Evolutionary conservation across 1,284 basidiomycete species (phyloP), one percentile per base, ranked within the genome.

Genomic region (Cryptococcus deneoformans): DNA sequence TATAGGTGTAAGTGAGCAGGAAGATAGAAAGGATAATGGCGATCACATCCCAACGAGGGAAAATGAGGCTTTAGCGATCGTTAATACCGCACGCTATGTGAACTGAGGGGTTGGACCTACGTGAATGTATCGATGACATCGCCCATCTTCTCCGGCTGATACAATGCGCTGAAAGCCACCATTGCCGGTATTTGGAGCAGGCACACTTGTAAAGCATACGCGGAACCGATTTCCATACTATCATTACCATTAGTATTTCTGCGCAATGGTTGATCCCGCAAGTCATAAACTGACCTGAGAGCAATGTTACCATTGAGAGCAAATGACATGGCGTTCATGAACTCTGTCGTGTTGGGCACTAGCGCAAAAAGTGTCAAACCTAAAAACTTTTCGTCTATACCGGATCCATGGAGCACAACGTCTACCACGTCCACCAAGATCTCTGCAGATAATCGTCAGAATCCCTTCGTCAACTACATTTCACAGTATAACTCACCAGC

Each of bases 291-390:
- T 50, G 65, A 92, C 92, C 90, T 93, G 24, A 99, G 80, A 1
- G 96, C 92, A 65, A 99, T 99, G 76, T 99, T 99, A 12, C 90
- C 95, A 70, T 96, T 90, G 67, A 99, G 80, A 14, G 96, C 95
- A 71, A 99, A 99, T n/a, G 92, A 95, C 71, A 99, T 96, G 55
- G 96, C 96, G 74, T 99, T 99, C 95, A 99, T 98, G 76, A 99
- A 99, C 79, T 99, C 96, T 20, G 96, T 99, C 14, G 94, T 97
- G 76, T 99, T 99, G 9, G 96, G 96, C 0, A 99, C 94, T 38
- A 99, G 84, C 2, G 96, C 95, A 70, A 99, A 99, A 8, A 99
- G 82, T 0, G 94, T 98, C 57, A 99, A 84, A 47, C 96, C 96
- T 37, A 99, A 83, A 81, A 99, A 95, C 75, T 99, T 99, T 74